phyloP scores from a whole-genome alignment of 805 yeast species.

The Groenewaldozyma salmanticensis region DNA sequence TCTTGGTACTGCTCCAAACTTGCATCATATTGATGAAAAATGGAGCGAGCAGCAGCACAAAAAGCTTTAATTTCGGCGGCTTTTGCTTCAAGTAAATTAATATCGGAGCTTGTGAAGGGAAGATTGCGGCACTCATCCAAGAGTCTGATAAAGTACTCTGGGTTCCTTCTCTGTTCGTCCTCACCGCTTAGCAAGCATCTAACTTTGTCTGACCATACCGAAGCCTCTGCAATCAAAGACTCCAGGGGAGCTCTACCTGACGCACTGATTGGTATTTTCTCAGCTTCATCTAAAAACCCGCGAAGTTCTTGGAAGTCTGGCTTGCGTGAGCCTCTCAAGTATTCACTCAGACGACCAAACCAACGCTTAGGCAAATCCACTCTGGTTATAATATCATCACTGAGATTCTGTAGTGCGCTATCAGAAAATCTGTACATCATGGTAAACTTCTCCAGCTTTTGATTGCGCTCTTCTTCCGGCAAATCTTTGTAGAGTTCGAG shows the following conservation, averaged over 20 bases:
- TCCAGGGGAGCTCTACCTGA: constrained; percentile 32
- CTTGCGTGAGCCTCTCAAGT: constrained; percentile 33
- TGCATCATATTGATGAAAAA: constrained; percentile 20
- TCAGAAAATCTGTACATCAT: constrained; percentile 43
- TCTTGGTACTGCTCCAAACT: constrained; percentile 39
- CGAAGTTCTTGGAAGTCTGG: constrained; percentile 40
- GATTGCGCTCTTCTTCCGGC: constrained; percentile 2
- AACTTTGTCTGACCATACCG: constrained; percentile 46
- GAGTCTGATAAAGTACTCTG: constrained; percentile 31
- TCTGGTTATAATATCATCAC: constrained; percentile 28
- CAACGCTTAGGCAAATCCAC: constrained; percentile 43
- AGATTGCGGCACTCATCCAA: constrained; percentile 40
- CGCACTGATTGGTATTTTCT: constrained; percentile 36
- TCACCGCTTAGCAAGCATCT: constrained; percentile 41
- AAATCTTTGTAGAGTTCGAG: not conserved
- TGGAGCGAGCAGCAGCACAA: constrained; percentile 31
- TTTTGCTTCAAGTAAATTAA: constrained; percentile 48
- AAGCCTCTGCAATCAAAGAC: constrained; percentile 36
- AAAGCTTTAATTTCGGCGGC: constrained; percentile 43
- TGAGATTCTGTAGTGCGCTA: constrained; percentile 22
- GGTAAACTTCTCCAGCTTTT: constrained; percentile 19
- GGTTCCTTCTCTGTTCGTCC: constrained; percentile 31
- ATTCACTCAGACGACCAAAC: constrained; percentile 36
- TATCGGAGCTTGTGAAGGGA: constrained; percentile 47
- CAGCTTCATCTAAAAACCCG: constrained; percentile 44